phyloP scores from a whole-genome alignment of 352 stramenopile genomes.

The Saprolegnia parasitica region DNA sequence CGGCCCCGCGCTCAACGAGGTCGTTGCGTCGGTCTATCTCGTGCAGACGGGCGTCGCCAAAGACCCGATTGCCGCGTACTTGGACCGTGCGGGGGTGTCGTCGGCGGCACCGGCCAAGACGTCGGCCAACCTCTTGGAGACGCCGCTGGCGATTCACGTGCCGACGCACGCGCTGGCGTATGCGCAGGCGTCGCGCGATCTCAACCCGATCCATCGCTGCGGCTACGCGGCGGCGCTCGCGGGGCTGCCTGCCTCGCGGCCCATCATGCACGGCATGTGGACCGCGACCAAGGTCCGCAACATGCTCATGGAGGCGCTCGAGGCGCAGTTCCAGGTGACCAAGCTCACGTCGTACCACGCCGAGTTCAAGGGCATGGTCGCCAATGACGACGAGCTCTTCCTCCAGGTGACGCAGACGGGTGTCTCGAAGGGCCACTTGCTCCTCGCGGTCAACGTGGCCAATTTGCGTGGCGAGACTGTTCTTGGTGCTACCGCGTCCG shows the following conservation, averaged over 20 bases:
- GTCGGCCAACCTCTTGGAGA: slow-evolving; percentile 54
- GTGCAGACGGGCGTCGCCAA: slow-evolving; percentile 34
- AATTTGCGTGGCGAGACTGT: slow-evolving; percentile 70
- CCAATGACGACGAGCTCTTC: slow-evolving; percentile 71
- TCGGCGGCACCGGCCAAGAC: background rate
- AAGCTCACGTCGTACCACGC: slow-evolving; percentile 70
- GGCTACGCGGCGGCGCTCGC: slow-evolving; percentile 67
- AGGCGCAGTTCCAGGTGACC: slow-evolving; percentile 50
- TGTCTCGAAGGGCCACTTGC: slow-evolving; percentile 54
- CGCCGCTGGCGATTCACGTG: slow-evolving; percentile 60
- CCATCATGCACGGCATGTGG: slow-evolving; percentile 88
- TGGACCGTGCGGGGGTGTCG: background rate
- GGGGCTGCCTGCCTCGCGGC: slow-evolving; percentile 58
- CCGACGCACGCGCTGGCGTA: slow-evolving; percentile 61
- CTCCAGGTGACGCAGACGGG: slow-evolving; percentile 73
- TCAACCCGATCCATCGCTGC: slow-evolving; percentile 86
- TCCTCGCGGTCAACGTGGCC: slow-evolving; percentile 71
- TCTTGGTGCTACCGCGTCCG: slow-evolving; percentile 56
- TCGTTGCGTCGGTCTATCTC: slow-evolving; percentile 41
- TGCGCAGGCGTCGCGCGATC: slow-evolving; percentile 69
- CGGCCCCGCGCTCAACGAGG: background rate
- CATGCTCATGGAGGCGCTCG: slow-evolving; percentile 41
- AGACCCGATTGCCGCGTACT: slow-evolving; percentile 23
- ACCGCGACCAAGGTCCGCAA: slow-evolving; percentile 76
- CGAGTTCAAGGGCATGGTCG: slow-evolving; percentile 86